Base-by-base conservation (phyloP, 768 basidiomycete species). In the Tubosaeta sp. region DNA sequence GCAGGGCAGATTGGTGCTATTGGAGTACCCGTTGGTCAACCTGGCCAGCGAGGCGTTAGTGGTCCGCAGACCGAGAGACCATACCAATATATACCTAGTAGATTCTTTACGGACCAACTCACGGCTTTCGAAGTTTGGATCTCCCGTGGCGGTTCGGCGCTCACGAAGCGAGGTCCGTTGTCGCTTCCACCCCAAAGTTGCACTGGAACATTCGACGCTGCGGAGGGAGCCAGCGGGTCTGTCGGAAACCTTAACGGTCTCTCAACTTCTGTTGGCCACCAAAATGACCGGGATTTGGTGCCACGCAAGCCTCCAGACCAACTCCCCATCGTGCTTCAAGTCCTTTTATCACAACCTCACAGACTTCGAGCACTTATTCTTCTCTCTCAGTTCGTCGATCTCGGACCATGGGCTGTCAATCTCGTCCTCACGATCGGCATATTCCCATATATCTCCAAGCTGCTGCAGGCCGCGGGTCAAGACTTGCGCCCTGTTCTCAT, bases 91-190 rank as follows among this genome's bases (percentile, higher is more conserved):
- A 69, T 85, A 35, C 87, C 92, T 8, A 96, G 87, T 63, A 80
- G 84, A 46, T 99, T 99, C 72, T 99, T 98, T 71, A 81, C 90
- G 1, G 94, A 98, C 61, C 94, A 97, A 62, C 78, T 99, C 22
- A 94, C 92, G 0, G 96, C 95, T 2, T 98, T 99, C 61, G 92
- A 97, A 64, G 91, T 98, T 24, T 99, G 95, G 96, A 91, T 99
- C 57, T 91, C 91, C 5, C 83, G 94, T 41, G 93, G 94, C 16
- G 92, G 90, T 1, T 90, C 89, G 3, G 90, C 90, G 0, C 71
- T 91, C 46, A 90, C 88, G 1, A 83, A 80, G 54, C 80, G 80
- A 24, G 90, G 90, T 0, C 88, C 87, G 1, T 64, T 87, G 60
- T 87, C 89, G 5, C 73, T 90, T 16, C 87, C 88, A 1, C 69